Base-by-base conservation (phyloP, 441 rosid species). In the Populus hybrid region DNA sequence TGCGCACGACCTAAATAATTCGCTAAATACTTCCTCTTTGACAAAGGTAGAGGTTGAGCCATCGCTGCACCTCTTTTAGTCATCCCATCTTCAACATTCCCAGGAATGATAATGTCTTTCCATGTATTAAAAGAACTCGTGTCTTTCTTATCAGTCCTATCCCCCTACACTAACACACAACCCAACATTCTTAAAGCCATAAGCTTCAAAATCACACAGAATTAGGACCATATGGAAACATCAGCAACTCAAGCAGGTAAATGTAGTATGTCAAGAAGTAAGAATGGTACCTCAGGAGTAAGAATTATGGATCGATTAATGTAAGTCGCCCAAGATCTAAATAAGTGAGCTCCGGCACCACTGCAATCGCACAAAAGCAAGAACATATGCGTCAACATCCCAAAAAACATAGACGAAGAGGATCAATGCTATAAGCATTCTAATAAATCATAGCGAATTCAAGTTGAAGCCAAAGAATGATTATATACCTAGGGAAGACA, bases 291-390 rank as follows among this genome's bases (percentile, higher is more conserved):
- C 96, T 95, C 98, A n/a, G 98, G 98, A 69, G 98, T 90, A 81
- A 95, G 98, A 82, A 95, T 88, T 71, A 95, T 84, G 64, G 98
- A 93, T 21, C 94, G 95, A 76, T 93, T 95, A 75, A 95, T 88
- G 80, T 85, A 93, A 10, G 85, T 90, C 0, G 91, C 84, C 98
- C 98, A 94, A 21, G 98, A 93, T 79, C 87, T 87, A 81, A 94
- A 94, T 73, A 94, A 90, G 88, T 91, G 97, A 87, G 98, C 98
- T 85, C 98, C 98, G 77, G 88, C 95, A 70, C 98, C 98, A 82
- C 98, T 94, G 79, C 79, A 87, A 28, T 53, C 32, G 5, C 59
- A 24, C 32, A 75, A 75, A 61, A 57, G 34, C 28, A 69, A 24
- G 36, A 9, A 63, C 9, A 12, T 50, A 75, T 38, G 24, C 3